Conservation (phyloP, 2,329 filamentous ascomycete genomes). For the Fusarium incarnatum region DNA sequence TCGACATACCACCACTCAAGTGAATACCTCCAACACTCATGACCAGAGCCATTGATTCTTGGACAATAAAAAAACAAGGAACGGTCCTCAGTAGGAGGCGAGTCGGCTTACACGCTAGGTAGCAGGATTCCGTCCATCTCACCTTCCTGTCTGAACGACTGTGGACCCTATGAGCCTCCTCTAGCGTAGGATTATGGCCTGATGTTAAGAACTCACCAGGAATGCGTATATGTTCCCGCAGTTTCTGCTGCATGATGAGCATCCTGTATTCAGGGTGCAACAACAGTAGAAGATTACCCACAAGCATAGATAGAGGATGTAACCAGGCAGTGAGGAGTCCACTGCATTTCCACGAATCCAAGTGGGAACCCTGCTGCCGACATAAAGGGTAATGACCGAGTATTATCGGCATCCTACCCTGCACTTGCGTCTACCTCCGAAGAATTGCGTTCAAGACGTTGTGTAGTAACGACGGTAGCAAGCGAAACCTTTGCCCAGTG, state of each 20-base stretch:
- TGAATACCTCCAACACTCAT: neutral
- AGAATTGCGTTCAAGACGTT: neutral
- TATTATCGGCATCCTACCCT: conserved; percentile 14
- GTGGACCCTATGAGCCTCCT: conserved; percentile 15
- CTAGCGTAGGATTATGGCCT: conserved; percentile 31
- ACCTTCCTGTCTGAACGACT: conserved; percentile 9
- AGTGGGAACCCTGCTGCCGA: neutral
- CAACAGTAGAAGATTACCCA: neutral
- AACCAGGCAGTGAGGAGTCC: neutral
- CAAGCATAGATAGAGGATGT: neutral
- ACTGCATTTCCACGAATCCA: neutral
- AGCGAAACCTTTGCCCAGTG: neutral
- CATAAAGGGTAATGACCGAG: conserved; percentile 13
- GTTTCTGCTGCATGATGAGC: neutral
- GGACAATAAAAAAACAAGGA: conserved; percentile 12
- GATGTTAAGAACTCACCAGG: conserved; percentile 10
- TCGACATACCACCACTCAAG: neutral
- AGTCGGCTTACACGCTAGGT: conserved; percentile 1
- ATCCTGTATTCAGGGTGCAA: neutral
- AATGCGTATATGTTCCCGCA: conserved; percentile 9
- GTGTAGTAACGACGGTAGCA: neutral
- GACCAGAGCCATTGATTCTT: conserved; percentile 1
- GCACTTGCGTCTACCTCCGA: neutral
- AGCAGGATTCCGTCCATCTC: neutral
- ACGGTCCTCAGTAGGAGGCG: neutral